A percentile compares a stretch with the other conserved stretches of the same genome.
phyloP scores from a whole-genome alignment of 2,329 filamentous ascomycete genomes.

The Chrysoporthe puriensis region DNA sequence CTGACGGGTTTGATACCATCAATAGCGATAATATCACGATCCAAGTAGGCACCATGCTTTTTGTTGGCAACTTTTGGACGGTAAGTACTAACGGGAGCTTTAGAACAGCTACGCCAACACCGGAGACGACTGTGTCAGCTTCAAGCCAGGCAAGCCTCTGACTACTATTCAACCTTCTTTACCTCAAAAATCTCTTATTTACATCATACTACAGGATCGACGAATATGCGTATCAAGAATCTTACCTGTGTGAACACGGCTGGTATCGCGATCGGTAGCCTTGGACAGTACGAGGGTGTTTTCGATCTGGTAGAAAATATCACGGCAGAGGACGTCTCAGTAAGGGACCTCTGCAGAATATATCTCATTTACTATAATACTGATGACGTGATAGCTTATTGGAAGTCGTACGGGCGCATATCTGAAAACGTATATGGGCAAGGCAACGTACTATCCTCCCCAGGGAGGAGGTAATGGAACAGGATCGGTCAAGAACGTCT shows the following conservation, averaged over 20 bases:
- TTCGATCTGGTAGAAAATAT: slow-evolving; percentile 17
- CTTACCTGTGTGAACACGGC: slow-evolving; percentile 16
- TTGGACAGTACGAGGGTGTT: slow-evolving; percentile 16
- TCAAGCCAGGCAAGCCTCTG: slow-evolving; percentile 13
- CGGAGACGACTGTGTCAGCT: slow-evolving; percentile 16
- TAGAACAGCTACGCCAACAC: slow-evolving; percentile 14
- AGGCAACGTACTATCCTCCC: slow-evolving; percentile 18
- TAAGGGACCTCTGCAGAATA: neutral
- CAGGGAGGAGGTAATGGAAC: slow-evolving; percentile 20
- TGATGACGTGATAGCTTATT: slow-evolving; percentile 11
- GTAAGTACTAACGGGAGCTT: neutral
- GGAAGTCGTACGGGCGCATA: slow-evolving; percentile 19
- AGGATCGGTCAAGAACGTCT: slow-evolving; percentile 17
- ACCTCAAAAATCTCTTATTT: neutral
- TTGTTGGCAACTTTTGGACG: neutral
- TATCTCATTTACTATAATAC: neutral
- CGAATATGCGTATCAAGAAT: slow-evolving; percentile 15
- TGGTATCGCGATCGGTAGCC: slow-evolving; percentile 18
- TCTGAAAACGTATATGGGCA: slow-evolving; percentile 21
- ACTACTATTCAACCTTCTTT: neutral
- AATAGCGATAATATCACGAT: slow-evolving; percentile 18
- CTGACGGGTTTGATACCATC: slow-evolving; percentile 16
- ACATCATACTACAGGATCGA: neutral
- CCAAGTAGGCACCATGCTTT: neutral
- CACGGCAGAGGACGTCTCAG: slow-evolving; percentile 18